A percentile compares a stretch with the other conserved stretches of the same genome.
Evolutionary conservation across 2,329 filamentous ascomycete genomes (phyloP).

Genomic region (Aspergillus oerlinghausenensis): DNA sequence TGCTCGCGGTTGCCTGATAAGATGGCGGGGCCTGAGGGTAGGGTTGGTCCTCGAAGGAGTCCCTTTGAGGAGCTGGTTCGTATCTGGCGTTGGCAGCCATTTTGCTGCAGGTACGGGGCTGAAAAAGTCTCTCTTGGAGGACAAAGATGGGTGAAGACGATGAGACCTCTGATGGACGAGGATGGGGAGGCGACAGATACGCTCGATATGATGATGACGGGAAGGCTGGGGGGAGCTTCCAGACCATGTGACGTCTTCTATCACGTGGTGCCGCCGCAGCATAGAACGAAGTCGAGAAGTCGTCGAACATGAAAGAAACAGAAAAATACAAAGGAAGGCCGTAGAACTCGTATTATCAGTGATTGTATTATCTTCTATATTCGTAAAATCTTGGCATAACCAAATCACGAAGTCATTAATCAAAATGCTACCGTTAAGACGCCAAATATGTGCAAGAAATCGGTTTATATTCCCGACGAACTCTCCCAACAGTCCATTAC

Average conservation of each 20-base stretch:
- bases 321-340: neutral
- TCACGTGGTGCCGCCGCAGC: slow-evolving; percentile 2
- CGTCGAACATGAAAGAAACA: neutral
- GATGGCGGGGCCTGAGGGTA: slow-evolving; percentile 79
- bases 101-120: neutral
- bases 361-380: neutral
- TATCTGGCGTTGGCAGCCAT: slow-evolving; percentile 82
- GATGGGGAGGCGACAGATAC: neutral
- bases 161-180: neutral
- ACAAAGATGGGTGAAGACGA: neutral
- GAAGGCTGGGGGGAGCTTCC: neutral
- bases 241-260: slow-evolving; percentile 4
- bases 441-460: neutral
- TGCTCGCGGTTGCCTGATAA: slow-evolving; percentile 62
- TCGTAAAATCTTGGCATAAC: neutral
- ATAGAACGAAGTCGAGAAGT: neutral
- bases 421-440: neutral
- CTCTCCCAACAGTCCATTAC: neutral
- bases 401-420: neutral
- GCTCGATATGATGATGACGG: neutral
- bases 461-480: neutral
- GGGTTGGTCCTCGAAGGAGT: slow-evolving; percentile 69
- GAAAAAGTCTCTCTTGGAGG: neutral
- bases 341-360: neutral
- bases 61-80: slow-evolving; percentile 74